Percentiles rank a stretch among this genome's conserved stretches.
These are phyloP conservation scores for Fusarium robinianum DNA, from an alignment of 2,329 filamentous ascomycete genomes.

Conservation along the genomic window DNA sequence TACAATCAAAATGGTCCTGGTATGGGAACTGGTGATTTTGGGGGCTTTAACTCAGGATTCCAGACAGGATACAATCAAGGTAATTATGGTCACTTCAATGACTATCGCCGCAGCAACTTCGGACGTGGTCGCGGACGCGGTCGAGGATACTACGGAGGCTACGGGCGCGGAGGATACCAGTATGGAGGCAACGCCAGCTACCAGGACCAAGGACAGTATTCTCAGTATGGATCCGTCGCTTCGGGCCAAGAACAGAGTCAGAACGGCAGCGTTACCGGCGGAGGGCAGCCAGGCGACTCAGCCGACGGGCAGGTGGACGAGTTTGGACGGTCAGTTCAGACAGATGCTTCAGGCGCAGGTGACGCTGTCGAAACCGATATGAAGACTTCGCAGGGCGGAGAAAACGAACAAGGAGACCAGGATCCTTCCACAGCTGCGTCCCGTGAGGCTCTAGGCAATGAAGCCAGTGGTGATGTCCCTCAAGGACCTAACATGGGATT, in stretches of 20 bases:
- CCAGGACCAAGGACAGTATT: slow-evolving; percentile 41
- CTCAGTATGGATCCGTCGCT: slow-evolving; percentile 35
- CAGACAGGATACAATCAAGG: slow-evolving; percentile 79
- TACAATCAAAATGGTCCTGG: slow-evolving; percentile 84
- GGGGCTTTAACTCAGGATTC: slow-evolving; percentile 77
- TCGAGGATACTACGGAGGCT: slow-evolving; percentile 62
- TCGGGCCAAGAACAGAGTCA: slow-evolving; percentile 32
- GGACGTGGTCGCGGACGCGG: slow-evolving; percentile 69
- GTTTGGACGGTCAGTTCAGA: slow-evolving; percentile 43
- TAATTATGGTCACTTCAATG: slow-evolving; percentile 84
- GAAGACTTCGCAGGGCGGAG: slow-evolving; percentile 24
- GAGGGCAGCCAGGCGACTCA: slow-evolving; percentile 17
- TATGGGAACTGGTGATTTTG: slow-evolving; percentile 81
- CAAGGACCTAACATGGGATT: slow-evolving; percentile 26
- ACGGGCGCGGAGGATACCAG: slow-evolving; percentile 60
- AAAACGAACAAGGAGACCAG: slow-evolving; percentile 8
- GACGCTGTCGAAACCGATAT: slow-evolving; percentile 18
- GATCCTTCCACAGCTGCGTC: slow-evolving; percentile 26
- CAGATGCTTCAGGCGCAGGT: slow-evolving; percentile 28
- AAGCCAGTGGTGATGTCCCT: slow-evolving; percentile 30
- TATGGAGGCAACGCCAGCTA: slow-evolving; percentile 47
- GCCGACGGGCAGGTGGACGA: slow-evolving; percentile 45
- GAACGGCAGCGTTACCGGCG: slow-evolving; percentile 20
- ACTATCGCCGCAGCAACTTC: slow-evolving; percentile 72
- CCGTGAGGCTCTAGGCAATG: slow-evolving; percentile 41